Conservation (phyloP, 2,329 filamentous ascomycete species). For the Dactylellina parvicollis region DNA sequence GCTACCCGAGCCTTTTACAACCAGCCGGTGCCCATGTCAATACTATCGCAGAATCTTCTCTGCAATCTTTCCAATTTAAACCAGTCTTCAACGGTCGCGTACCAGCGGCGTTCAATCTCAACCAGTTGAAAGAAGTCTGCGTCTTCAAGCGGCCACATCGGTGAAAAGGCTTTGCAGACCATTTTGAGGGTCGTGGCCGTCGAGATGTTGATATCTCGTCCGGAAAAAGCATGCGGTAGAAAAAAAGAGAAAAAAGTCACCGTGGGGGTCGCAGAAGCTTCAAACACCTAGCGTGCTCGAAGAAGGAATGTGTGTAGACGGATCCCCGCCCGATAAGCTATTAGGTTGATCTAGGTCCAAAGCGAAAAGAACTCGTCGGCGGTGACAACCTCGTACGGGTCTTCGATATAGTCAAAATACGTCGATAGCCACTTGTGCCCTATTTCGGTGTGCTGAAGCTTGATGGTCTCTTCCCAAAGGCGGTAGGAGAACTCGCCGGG, state of each 20-base stretch:
- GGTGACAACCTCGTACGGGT: not conserved
- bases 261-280: not conserved
- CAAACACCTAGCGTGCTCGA: not conserved
- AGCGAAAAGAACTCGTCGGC: not conserved
- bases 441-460: not conserved
- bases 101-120: not conserved
- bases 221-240: not conserved
- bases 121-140: not conserved
- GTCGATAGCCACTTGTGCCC: not conserved
- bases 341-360: not conserved
- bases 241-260: not conserved
- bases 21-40: too few relatives aligned
- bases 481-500: not conserved
- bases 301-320: not conserved
- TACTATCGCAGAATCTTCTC: not conserved
- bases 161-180: constrained; percentile 12
- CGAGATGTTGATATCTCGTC: not conserved
- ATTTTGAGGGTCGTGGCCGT: not conserved
- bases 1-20: too few relatives aligned
- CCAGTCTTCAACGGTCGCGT: not conserved
- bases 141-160: not conserved
- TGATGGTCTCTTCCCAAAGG: not conserved
- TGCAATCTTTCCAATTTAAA: not conserved
- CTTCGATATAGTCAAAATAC: not conserved
- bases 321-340: not conserved